Conservation (phyloP, 1,139 yeast genomes). For the Wickerhamomyces sp. region DNA sequence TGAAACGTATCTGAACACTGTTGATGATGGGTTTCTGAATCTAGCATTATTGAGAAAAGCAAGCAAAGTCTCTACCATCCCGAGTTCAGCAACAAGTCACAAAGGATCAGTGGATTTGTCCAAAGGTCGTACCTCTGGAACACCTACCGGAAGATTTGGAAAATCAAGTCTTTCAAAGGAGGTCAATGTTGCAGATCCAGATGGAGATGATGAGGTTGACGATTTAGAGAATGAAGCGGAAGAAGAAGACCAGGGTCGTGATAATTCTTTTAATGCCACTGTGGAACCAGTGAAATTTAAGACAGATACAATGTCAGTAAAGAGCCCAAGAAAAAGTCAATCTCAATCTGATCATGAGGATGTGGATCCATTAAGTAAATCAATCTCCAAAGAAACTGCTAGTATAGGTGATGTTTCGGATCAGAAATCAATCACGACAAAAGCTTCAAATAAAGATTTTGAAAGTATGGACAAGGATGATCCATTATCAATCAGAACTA, state of each 20-base stretch:
- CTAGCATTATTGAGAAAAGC: slow-evolving; percentile 46
- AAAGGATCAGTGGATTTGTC: slow-evolving; percentile 10
- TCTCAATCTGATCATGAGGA: slow-evolving; percentile 8
- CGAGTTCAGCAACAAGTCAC: slow-evolving; percentile 4
- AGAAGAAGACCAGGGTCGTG: slow-evolving; percentile 4
- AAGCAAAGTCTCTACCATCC: slow-evolving; percentile 24
- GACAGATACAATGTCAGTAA: slow-evolving; percentile 16
- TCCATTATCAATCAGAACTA: background rate
- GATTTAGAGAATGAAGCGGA: slow-evolving; percentile 8
- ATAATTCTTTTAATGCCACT: background rate
- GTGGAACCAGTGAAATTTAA: slow-evolving; percentile 15
- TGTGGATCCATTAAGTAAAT: slow-evolving; percentile 14
- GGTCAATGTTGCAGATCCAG: slow-evolving; percentile 10
- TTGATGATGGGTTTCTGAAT: slow-evolving; percentile 63
- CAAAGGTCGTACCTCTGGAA: slow-evolving; percentile 7
- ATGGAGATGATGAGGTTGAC: slow-evolving; percentile 11
- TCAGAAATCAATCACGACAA: background rate
- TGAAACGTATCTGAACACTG: slow-evolving; percentile 41
- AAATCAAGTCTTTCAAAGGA: slow-evolving; percentile 22
- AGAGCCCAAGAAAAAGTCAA: slow-evolving; percentile 5
- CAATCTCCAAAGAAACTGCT: background rate
- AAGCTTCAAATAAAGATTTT: background rate
- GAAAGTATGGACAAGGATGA: slow-evolving; percentile 7
- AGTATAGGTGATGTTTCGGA: slow-evolving; percentile 1
- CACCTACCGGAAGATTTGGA: slow-evolving; percentile 11